Base-by-base conservation (phyloP, 495 filamentous ascomycete species). In the Chaetomidium leptoderma region DNA sequence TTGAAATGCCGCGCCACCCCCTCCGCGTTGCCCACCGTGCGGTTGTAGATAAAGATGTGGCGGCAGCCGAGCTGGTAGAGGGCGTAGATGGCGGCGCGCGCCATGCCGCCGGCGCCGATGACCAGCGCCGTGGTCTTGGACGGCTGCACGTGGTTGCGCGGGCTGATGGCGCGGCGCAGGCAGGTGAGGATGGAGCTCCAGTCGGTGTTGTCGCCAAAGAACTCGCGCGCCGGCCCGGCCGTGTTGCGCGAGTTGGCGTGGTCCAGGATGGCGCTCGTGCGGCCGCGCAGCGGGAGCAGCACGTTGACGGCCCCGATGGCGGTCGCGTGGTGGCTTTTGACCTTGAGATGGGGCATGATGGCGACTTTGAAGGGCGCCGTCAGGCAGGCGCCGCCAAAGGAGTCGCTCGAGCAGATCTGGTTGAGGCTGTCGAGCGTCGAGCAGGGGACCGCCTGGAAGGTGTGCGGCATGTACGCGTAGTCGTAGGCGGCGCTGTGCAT, bases 121-220 rank as follows among this genome's bases (percentile, higher is more conserved):
- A 93, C 84, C 4, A 93, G 69, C 0, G 79, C 88, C 0, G 84
- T 86, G 2, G 86, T 89, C 55, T 75, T 80, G 19, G 72, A 75
- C 0, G 83, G 82, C 55, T 85, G 85, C 5, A 91, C 86, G 4
- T 84, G 86, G 65, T 93, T 92, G 13, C 86, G 80, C 11, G 89
- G 89, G 13, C 88, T 91, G 49, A 92, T 83, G 53, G 89, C 88
- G 27, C 88, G 81, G 4, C 81, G 81, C 26, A 91, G 78, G 60
- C 87, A 90, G 9, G 76, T 76, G 11, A 72, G 50, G 19, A 92
- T 88, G 14, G 88, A 84, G 26, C 86, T 86, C 86, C 88, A 93
- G 71, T 92, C 89, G 0, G 88, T 93, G 66, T 93, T 93, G 53
- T 92, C 88, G 7, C 89, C 89, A 59, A 89, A 91, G 61, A 90